Evolutionary conservation across 202 grass and related monocot genomes (phyloP).

Genomic region (Sporobolus alterniflorus): DNA sequence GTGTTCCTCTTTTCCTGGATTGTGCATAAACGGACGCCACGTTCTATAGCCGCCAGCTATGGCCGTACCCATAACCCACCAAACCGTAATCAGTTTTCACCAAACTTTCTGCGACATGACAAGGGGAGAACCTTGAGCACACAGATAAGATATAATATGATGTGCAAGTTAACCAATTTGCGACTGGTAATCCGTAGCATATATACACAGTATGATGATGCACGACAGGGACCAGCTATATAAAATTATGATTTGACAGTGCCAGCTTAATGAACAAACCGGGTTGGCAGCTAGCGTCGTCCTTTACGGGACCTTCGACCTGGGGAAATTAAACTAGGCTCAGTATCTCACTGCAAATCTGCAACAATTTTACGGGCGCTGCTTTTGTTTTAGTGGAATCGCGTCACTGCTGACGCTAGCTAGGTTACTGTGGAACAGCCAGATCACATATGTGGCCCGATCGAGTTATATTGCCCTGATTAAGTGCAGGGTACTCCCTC

Average conservation of each 20-base stretch:
- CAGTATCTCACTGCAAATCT: conserved; percentile 33
- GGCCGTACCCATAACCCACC: neutral
- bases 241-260: conserved; percentile 45
- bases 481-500: too few relatives aligned
- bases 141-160: conserved; percentile 33
- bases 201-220: conserved; percentile 1
- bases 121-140: conserved; percentile 7
- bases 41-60: neutral
- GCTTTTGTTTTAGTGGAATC: neutral
- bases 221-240: conserved; percentile 33
- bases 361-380: neutral
- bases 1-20: neutral
- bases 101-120: neutral
- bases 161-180: conserved; percentile 38
- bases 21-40: neutral
- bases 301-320: conserved; percentile 20
- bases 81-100: conserved; percentile 8
- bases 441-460: too few relatives aligned
- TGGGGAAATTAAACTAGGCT: conserved; percentile 13
- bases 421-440: neutral
- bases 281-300: conserved; percentile 1
- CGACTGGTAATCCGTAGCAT: conserved; percentile 35
- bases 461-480: too few relatives aligned
- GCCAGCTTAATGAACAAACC: neutral
- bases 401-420: neutral